Evolutionary conservation across 371 early-diverging fungal genomes (phyloP).

Genomic region (Chytridium lagenaria): DNA sequence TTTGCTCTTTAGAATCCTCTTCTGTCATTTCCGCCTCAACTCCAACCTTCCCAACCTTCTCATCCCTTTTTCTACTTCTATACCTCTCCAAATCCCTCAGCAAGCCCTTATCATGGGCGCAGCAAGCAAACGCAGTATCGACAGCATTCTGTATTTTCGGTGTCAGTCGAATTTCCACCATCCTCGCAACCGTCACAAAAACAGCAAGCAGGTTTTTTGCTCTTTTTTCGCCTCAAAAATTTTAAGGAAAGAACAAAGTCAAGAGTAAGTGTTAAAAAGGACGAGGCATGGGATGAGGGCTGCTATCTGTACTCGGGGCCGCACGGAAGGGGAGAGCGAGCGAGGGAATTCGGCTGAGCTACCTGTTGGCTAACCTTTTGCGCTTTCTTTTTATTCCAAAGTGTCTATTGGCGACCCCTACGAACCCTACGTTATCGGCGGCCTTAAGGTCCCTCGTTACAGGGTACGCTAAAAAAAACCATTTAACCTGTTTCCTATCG

Average conservation of each 20-base stretch:
- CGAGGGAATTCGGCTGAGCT: too few relatives aligned
- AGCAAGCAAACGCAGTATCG: background rate
- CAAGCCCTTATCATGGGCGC: background rate
- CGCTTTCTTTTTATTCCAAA: background rate
- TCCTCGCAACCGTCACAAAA: too few relatives aligned
- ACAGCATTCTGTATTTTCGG: background rate
- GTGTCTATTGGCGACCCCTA: conserved; percentile 51
- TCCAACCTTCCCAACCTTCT: background rate
- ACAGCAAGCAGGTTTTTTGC: too few relatives aligned
- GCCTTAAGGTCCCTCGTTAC: conserved; percentile 51
- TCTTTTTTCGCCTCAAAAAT: too few relatives aligned
- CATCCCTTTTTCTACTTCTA: background rate
- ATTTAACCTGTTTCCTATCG: too few relatives aligned
- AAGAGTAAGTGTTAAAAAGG: too few relatives aligned
- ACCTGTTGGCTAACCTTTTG: conserved; percentile 1
- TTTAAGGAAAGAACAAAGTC: too few relatives aligned
- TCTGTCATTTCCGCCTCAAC: background rate
- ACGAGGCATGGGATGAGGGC: too few relatives aligned
- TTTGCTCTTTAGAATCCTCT: too few relatives aligned
- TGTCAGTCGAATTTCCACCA: background rate
- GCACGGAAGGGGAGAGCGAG: too few relatives aligned
- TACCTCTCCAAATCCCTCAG: background rate
- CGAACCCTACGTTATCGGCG: conserved; percentile 46
- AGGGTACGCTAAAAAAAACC: conserved; percentile 50
- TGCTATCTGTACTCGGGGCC: too few relatives aligned